Evolutionary conservation across 768 basidiomycete genomes (phyloP), one percentile per base, ranked within the genome.

Genomic region (Suillus tomentosus): DNA sequence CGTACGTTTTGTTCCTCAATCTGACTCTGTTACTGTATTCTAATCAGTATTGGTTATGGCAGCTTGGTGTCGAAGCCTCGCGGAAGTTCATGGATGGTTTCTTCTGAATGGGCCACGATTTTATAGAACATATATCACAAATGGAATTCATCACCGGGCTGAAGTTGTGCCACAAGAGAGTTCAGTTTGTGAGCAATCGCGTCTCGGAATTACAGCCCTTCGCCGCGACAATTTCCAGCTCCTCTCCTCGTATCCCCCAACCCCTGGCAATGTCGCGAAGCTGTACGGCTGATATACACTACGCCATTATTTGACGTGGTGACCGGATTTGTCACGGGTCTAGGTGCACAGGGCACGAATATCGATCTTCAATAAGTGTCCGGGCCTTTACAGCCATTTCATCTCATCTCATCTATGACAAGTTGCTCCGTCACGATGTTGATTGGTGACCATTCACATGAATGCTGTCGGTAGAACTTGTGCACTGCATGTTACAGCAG

Each of bases 31-130:
- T 13, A 43, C 24, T 31, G 55, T 39, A 14, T 24, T 22, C 34
- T 60, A 10, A 40, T 64, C 24, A 31, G 42, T 27, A n/a, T 40
- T n/a, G 61, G 22, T 24, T 36, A 45, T 60, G 67, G 27, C 70
- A 95, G 93, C 86, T 97, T 61, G 96, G 96, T 42, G 96, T 99
- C 8, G 96, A 99, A 74, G 86, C 89, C 34, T 92, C 94, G 64
- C 84, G 94, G 78, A 93, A 93, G 74, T 51, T 88, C 9, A 84
- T 97, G 82, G 91, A 98, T 74, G 78, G 77, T 65, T 66, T 92
- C 7, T 90, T 86, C 66, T 86, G 69, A 75, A 42, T 6, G 39
- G 34, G 62, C 11, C 40, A 27, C 8, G 11, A 27, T n/a, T 37
- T 56, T 56, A 54, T 24, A 22, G 55, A 37, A 56, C 14, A 42